phyloP scores from a whole-genome alignment of 352 stramenopile species.

The Elongisporangium anandrum region DNA sequence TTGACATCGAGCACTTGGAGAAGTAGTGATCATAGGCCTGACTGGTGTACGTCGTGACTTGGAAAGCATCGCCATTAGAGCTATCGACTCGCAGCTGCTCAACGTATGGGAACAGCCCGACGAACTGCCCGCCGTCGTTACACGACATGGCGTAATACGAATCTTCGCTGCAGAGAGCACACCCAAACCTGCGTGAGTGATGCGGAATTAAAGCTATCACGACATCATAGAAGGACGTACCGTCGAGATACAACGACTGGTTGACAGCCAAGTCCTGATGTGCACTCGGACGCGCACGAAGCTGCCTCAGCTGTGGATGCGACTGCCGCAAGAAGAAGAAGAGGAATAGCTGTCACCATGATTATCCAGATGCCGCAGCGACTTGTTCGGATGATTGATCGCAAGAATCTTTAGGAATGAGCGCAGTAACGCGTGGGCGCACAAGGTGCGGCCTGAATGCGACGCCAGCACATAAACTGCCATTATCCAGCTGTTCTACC shows the following conservation, averaged over 20 bases:
- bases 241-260: not conserved
- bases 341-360: not conserved
- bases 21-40: too few relatives aligned
- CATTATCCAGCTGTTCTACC: not conserved
- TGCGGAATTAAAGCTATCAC: not conserved
- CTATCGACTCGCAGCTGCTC: too few relatives aligned
- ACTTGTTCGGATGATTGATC: not conserved
- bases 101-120: too few relatives aligned
- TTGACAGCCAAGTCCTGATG: not conserved
- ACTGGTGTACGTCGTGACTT: too few relatives aligned
- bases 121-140: too few relatives aligned
- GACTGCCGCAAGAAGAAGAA: not conserved
- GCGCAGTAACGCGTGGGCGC: not conserved
- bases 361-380: not conserved
- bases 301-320: not conserved
- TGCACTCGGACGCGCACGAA: not conserved
- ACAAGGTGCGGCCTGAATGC: not conserved
- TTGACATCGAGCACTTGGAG: too few relatives aligned
- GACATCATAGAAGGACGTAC: not conserved
- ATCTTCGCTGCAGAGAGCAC: too few relatives aligned
- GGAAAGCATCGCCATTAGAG: too few relatives aligned
- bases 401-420: not conserved
- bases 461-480: not conserved
- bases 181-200: not conserved
- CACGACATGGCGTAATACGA: too few relatives aligned